Evolutionary conservation across 2,329 filamentous ascomycete genomes (phyloP), one percentile per base, ranked within the genome.

Genomic region (Parafenestella ontariensis): DNA sequence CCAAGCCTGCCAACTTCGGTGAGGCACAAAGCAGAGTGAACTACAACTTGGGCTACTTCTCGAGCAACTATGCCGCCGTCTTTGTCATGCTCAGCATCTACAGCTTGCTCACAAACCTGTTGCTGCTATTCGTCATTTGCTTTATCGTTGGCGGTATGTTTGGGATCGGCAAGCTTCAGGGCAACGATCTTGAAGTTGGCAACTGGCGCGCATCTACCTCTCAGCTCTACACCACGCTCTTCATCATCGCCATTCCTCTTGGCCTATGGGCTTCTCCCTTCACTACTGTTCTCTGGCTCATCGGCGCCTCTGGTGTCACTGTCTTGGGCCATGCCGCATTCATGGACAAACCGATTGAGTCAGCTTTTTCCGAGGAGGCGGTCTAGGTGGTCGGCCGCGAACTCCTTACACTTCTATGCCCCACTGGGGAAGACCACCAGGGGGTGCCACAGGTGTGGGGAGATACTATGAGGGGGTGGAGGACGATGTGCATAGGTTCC

Each of bases 361-460:
- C 96, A 93, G 93, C 93, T 97, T 99, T 99, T 97, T 97, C 94
- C 85, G 95, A 96, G 93, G 95, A 99, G 94, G 94, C 95, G 93
- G 95, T 99, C 90, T 99, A 98, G 88, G 86, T 96, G 93, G 93
- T 98, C 95, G 94, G 92, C 94, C 94, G 95, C 95, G 90, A 95
- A 89, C 93, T 96, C 94, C 93, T 82, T 81, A 84, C 79, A 81
- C 82, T 43, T 43, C 41, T 84, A 88, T 89, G 92, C 92, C 93
- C 91, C 89, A 83, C 87, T 93, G 91, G 94, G 94, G 93, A 97
- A 97, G 94, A 97, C 92, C 92, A 95, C 90, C 91, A 85, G 90
- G 91, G 90, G 90, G 88, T 80, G 79, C 75, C 72, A 61, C 63
- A 52, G 63, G 68, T 79, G 80, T 73, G 69, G 76, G 73, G 78